phyloP scores from a whole-genome alignment of 208 protist species.

The Leishmania arabica region DNA sequence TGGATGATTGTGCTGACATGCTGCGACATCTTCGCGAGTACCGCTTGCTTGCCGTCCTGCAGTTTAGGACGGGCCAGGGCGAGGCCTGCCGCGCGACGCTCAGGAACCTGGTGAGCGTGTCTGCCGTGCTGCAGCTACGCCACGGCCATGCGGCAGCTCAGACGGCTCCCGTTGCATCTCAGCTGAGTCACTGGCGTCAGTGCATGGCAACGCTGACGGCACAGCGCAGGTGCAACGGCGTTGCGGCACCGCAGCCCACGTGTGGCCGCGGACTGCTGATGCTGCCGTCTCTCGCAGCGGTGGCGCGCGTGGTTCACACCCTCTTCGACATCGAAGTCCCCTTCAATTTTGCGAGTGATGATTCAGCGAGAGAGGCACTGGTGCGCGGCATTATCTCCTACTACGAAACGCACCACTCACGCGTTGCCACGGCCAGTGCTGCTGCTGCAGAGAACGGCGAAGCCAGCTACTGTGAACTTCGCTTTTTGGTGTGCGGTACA shows the following conservation, averaged over 20 bases:
- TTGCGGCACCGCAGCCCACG: not conserved
- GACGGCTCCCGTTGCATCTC: not conserved
- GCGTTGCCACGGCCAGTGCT: not conserved
- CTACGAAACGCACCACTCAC: not conserved
- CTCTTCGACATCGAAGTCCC: constrained; percentile 12
- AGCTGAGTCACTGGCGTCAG: constrained; percentile 13
- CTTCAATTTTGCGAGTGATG: not conserved
- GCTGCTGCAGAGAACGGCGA: not conserved
- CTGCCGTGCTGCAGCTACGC: constrained; percentile 12
- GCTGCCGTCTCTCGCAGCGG: constrained; percentile 9
- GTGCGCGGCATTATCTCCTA: not conserved
- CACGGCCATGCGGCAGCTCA: not conserved
- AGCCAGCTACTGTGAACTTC: constrained; percentile 1
- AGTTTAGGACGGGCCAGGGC: constrained; percentile 48
- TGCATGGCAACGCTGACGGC: constrained; percentile 13
- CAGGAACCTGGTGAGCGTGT: constrained; percentile 31
- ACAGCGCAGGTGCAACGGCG: not conserved
- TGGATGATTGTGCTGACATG: constrained; percentile 72
- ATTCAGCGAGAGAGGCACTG: not conserved
- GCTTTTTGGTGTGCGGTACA: not conserved
- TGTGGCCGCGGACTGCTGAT: constrained; percentile 21
- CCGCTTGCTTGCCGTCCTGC: constrained; percentile 68
- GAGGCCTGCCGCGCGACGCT: constrained; percentile 32
- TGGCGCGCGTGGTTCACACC: constrained; percentile 11
- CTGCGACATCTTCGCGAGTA: constrained; percentile 57